Base-by-base conservation (phyloP, 2,329 filamentous ascomycete genomes). In the Penicillium sp. region DNA sequence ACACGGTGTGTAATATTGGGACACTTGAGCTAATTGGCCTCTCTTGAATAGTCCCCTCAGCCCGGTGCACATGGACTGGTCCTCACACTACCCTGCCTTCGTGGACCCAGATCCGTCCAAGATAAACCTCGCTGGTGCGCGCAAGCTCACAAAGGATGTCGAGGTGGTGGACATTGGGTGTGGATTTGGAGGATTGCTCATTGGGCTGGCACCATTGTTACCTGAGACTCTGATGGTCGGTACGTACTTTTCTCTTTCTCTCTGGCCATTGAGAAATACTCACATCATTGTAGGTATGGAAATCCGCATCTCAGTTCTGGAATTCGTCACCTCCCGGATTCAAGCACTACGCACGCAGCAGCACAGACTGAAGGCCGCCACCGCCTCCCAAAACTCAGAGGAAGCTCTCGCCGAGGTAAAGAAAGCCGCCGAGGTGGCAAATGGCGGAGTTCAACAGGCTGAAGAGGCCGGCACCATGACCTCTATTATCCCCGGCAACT, bases 91-190 rank as follows among this genome's bases (percentile, higher is more conserved):
- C 67, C 92, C 94, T 28, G 83, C 85, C 35, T 95, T 86, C 68
- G 79, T 84, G 41, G 63, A 74, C 50, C 67, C 70, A 1, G 73
- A 72, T 43, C 48, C 64, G 7, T 61, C 58, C 11, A 65, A 68
- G 45, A 63, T 57, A 44, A 74, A 65, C 28, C 59, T 69, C 16
- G 54, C 51, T 20, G 71, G 68, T 22, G 57, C 62, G 56, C 67
- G 54, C 69, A 70, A 63, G 68, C 72, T 88, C 55, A 77, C 75
- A 30, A 87, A 88, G 69, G 80, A 90, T 54, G 87, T 99, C 42
- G 91, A 96, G 69, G 85, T 99, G 41, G 91, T 92, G 58, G 94
- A 99, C 74, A 96, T 99, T 68, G 94, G 94, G 24, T 99, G 94
- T 70, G 94, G 94, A 5, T 99, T 96, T 70, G 94, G 94, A 42